A percentile compares a stretch with the other conserved stretches of the same genome.
phyloP scores from a whole-genome alignment of 805 yeast species.

The Ogataea trehaloabstinens region DNA sequence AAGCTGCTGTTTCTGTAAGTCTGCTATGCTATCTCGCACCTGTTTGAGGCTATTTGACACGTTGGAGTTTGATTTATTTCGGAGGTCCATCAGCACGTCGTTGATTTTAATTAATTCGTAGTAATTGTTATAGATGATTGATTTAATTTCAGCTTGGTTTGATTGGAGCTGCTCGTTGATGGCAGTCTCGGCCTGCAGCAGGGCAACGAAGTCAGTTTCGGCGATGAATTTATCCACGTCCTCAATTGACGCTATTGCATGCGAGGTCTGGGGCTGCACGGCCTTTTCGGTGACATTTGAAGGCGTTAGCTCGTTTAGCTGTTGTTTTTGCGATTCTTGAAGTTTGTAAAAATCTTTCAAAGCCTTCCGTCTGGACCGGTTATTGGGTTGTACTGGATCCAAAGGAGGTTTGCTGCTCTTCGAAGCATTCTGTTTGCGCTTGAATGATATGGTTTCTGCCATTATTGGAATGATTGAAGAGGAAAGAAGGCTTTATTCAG shows the following conservation, averaged over 20 bases:
- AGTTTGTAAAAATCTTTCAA: slow-evolving; percentile 42
- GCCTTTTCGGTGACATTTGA: neutral
- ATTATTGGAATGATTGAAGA: slow-evolving; percentile 3
- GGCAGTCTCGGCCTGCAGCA: slow-evolving; percentile 36
- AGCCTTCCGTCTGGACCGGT: slow-evolving; percentile 35
- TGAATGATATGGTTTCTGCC: slow-evolving; percentile 22
- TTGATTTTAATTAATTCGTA: slow-evolving; percentile 69
- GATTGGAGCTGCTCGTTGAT: slow-evolving; percentile 46
- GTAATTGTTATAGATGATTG: slow-evolving; percentile 73
- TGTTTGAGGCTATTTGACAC: slow-evolving; percentile 23
- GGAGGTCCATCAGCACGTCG: slow-evolving; percentile 44
- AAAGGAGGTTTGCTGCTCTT: no score
- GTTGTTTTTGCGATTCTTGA: slow-evolving; percentile 28
- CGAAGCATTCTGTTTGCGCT: no score
- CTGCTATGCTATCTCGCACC: slow-evolving; percentile 23
- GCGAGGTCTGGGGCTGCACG: slow-evolving; percentile 1
- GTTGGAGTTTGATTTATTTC: slow-evolving; percentile 17
- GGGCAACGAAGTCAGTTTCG: slow-evolving; percentile 28
- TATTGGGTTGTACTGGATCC: no score
- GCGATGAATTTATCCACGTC: slow-evolving; percentile 34
- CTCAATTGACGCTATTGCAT: slow-evolving; percentile 21
- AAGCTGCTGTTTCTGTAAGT: slow-evolving; percentile 16
- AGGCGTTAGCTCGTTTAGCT: slow-evolving; percentile 13
- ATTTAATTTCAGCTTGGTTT: slow-evolving; percentile 60
- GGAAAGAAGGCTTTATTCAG: no score